Conservation (phyloP, 768 basidiomycete genomes). For the Boletus bicolor region DNA sequence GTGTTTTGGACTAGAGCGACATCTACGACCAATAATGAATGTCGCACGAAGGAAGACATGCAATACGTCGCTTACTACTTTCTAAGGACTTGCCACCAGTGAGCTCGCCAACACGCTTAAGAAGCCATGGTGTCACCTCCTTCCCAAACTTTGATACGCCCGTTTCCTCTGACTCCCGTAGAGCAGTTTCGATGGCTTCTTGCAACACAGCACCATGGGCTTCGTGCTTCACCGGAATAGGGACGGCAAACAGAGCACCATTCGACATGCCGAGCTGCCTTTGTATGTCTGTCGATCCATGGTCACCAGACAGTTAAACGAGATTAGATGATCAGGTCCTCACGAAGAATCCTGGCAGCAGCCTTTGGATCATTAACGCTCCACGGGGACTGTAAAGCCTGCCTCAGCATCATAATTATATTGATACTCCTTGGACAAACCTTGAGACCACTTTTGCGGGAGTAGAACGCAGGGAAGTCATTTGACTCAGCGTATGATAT, state of each 20-base stretch:
- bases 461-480: slow-evolving; percentile 96
- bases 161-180: slow-evolving; percentile 76
- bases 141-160: slow-evolving; percentile 82
- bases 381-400: slow-evolving; percentile 69
- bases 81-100: slow-evolving; percentile 71
- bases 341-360: slow-evolving; percentile 77
- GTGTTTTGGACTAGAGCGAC: slow-evolving; percentile 89
- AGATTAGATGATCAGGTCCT: slow-evolving; percentile 23
- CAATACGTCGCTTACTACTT: slow-evolving; percentile 49
- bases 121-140: slow-evolving; percentile 92
- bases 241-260: slow-evolving; percentile 81
- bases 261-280: slow-evolving; percentile 68
- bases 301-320: background rate
- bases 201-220: slow-evolving; percentile 67
- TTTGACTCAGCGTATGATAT: slow-evolving; percentile 68
- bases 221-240: slow-evolving; percentile 80
- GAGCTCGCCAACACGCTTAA: slow-evolving; percentile 78
- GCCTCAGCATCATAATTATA: background rate
- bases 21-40: slow-evolving; percentile 44
- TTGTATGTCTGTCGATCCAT: slow-evolving; percentile 53
- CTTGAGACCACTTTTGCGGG: slow-evolving; percentile 76
- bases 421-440: slow-evolving; percentile 24
- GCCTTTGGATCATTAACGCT: slow-evolving; percentile 53
- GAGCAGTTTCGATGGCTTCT: slow-evolving; percentile 75
- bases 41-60: background rate